Base-by-base conservation (phyloP, 2,329 filamentous ascomycete genomes). In the Colletotrichum spinosum region DNA sequence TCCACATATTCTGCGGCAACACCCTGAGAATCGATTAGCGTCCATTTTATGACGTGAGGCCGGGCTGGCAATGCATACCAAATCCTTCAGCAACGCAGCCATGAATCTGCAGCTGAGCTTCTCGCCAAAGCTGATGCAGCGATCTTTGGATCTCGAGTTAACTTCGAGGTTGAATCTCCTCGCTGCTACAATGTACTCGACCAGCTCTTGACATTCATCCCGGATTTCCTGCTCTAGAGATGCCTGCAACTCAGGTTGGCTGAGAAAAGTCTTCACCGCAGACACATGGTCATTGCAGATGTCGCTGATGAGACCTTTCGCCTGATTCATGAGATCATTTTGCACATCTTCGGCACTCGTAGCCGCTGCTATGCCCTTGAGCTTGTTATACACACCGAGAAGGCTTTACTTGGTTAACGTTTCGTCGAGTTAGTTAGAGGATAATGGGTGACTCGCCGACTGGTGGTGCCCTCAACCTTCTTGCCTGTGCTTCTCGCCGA, bases 61-160 rank as follows among this genome's bases (percentile, higher is more conserved):
- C 49, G 34, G 48, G 48, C 13, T 38, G 17, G 50, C n/a, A 10
- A 11, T 41, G 10, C 53, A 50, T 73, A 88, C 87, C 72, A 87
- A 85, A 73, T 97, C 94, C 74, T 91, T 89, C 69, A 99, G 80
- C 67, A 98, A 79, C 6, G 91, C 89, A 25, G 95, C 87, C 91
- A 99, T 94, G 77, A 96, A 96, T 38, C 90, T 87, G 78, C 95
- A 98, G 79, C 93, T 97, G 70, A 99, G 83, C 81, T 97, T 98
- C 84, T 99, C 96, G 60, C 96, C 96, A 71, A 96, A 94, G 76
- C 94, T 97, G 67, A 98, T 90, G 68, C 99, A 93, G 71, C 95
- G 91, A 74, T 96, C 92, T 76, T 94, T 92, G 65, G 90, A 90
- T 72, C 91, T 86, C 6, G 90, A 87, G 75, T 92, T 93, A 73